These are phyloP conservation scores for Suhomyces yuchorum DNA, from an alignment of 1,139 yeast species.

Conservation along the genomic window DNA sequence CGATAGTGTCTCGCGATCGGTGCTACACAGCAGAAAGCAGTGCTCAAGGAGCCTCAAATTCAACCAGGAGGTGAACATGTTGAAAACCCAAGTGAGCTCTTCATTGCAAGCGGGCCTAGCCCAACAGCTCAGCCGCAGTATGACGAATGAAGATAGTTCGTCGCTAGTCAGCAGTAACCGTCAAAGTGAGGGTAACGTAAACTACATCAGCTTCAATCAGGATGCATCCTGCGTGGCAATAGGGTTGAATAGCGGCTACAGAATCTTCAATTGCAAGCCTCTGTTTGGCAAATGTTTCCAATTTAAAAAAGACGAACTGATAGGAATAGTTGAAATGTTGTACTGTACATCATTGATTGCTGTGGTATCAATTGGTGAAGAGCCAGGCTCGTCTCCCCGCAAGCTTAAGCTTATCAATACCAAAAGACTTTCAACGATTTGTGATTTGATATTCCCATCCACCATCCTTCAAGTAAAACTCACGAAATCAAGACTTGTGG, in stretches of 20 bases:
- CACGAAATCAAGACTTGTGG: constrained; percentile 73
- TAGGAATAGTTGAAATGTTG: constrained; percentile 84
- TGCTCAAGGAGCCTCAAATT: no score
- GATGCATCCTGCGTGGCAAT: constrained; percentile 86
- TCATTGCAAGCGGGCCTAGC: constrained; percentile 16
- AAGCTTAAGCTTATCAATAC: constrained; percentile 81
- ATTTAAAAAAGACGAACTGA: constrained; percentile 51
- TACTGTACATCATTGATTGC: constrained; percentile 88
- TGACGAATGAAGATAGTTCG: constrained; percentile 14
- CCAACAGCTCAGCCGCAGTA: constrained; percentile 14
- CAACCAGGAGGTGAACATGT: constrained; percentile 9
- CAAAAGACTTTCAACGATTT: constrained; percentile 67
- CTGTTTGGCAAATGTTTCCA: constrained; percentile 74
- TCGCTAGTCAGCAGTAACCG: constrained; percentile 11
- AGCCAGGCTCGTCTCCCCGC: constrained; percentile 77
- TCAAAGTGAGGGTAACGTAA: constrained; percentile 34
- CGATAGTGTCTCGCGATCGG: no score
- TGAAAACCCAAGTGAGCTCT: constrained; percentile 19
- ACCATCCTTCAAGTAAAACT: constrained; percentile 76
- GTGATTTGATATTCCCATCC: constrained; percentile 88
- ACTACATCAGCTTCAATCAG: constrained; percentile 81
- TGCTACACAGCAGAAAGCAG: no score
- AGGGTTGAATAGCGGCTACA: constrained; percentile 77
- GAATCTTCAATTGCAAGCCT: constrained; percentile 86
- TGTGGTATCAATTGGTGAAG: constrained; percentile 85